Percentiles rank a stretch among this genome's conserved stretches.
Conservation (phyloP, 2,329 filamentous ascomycete genomes). For the Penicillium brasilianum region DNA sequence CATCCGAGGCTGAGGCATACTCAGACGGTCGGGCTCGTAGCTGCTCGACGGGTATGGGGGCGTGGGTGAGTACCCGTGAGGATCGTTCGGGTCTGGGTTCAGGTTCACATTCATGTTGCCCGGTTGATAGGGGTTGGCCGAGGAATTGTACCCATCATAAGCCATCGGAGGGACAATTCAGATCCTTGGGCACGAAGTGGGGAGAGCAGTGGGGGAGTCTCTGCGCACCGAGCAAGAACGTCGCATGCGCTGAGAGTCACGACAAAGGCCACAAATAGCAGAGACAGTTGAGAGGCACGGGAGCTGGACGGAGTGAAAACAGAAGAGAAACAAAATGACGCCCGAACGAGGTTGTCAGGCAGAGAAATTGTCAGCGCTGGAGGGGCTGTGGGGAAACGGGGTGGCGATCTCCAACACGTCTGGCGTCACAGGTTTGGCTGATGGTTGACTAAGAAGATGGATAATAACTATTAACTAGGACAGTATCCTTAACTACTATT, state of each 20-base stretch:
- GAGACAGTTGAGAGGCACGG: background rate
- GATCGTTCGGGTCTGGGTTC: slow-evolving; percentile 25
- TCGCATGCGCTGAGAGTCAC: background rate
- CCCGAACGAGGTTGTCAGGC: slow-evolving; percentile 11
- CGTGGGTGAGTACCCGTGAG: slow-evolving; percentile 32
- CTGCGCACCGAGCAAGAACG: slow-evolving; percentile 4
- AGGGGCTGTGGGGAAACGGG: slow-evolving; percentile 24
- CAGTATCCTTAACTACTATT: background rate
- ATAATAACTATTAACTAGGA: no score
- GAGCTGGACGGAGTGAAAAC: background rate
- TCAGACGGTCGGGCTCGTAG: slow-evolving; percentile 36
- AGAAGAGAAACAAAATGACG: background rate
- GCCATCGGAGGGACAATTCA: slow-evolving; percentile 38
- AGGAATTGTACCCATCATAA: slow-evolving; percentile 49
- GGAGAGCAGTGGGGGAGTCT: background rate
- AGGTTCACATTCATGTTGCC: slow-evolving; percentile 28
- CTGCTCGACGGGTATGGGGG: slow-evolving; percentile 41
- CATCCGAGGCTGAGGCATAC: slow-evolving; percentile 45
- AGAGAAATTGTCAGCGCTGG: slow-evolving; percentile 25
- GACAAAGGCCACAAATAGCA: background rate
- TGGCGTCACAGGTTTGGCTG: background rate
- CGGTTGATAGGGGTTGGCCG: slow-evolving; percentile 36
- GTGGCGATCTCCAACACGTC: slow-evolving; percentile 7
- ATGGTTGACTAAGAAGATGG: no score
- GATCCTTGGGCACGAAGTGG: background rate